Evolutionary conservation across 768 basidiomycete genomes (phyloP).

Genomic region (Tylopilus sp.): DNA sequence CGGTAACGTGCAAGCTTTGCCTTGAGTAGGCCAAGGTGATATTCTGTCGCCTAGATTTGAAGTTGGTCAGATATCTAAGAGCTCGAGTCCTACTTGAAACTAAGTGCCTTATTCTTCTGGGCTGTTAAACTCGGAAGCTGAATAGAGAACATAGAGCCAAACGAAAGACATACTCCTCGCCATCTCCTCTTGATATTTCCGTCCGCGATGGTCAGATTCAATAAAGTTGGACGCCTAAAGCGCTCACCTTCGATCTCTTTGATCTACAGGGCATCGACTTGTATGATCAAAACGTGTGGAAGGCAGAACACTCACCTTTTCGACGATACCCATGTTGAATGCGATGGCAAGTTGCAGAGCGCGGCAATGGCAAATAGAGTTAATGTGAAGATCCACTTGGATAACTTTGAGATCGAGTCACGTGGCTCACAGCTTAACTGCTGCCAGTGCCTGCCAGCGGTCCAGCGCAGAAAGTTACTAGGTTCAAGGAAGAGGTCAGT

Average conservation of each 20-base stretch:
- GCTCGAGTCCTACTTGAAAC: not conserved
- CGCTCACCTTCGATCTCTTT: conserved; percentile 91
- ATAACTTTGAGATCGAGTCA: not conserved
- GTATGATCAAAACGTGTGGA: not conserved
- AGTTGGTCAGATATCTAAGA: conserved; percentile 9
- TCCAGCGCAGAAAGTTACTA: too few species aligned
- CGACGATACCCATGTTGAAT: conserved; percentile 82
- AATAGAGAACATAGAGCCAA: not conserved
- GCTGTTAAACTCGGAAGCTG: conserved; percentile 41
- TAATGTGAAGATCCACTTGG: too few species aligned
- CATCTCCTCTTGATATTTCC: conserved; percentile 79
- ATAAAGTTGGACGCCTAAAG: not conserved
- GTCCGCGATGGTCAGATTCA: conserved; percentile 7
- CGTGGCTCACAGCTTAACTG: too few species aligned
- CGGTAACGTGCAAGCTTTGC: conserved; percentile 94
- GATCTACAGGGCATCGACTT: conserved; percentile 52
- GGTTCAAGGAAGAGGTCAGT: too few species aligned
- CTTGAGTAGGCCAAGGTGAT: conserved; percentile 90
- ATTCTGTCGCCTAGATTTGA: conserved; percentile 75
- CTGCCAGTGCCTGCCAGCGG: too few species aligned
- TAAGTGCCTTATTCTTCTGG: conserved; percentile 89
- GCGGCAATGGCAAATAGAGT: too few species aligned
- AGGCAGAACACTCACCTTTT: conserved; percentile 61
- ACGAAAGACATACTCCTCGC: conserved; percentile 74
- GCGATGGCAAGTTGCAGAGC: not conserved